These are phyloP conservation scores for Rhynchosporium graminicola DNA, from an alignment of 2,329 filamentous ascomycete species.

Conservation along the genomic window DNA sequence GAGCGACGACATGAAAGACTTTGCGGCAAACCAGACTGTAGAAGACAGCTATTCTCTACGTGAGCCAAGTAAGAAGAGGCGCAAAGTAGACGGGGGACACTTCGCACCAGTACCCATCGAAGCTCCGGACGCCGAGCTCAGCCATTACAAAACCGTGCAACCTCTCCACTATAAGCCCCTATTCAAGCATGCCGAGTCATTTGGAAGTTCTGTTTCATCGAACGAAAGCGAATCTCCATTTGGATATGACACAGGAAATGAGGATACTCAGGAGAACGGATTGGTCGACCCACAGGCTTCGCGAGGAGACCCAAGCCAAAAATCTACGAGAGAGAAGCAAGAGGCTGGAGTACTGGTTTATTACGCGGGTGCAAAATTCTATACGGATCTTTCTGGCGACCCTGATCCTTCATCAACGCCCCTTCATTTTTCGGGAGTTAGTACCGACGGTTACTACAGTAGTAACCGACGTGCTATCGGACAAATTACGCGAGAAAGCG, in stretches of 20 bases:
- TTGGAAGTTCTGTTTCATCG: conserved; percentile 47
- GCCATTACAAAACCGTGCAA: conserved; percentile 42
- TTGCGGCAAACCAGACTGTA: conserved; percentile 47
- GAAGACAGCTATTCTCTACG: conserved; percentile 32
- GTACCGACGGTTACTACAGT: conserved; percentile 42
- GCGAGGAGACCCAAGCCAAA: neutral
- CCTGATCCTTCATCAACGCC: conserved; percentile 50
- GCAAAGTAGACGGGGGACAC: conserved; percentile 30
- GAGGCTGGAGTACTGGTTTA: conserved; percentile 79
- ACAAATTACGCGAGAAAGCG: conserved; percentile 20
- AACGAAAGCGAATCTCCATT: conserved; percentile 49
- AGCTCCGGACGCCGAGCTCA: neutral
- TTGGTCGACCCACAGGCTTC: conserved; percentile 1
- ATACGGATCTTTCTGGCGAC: conserved; percentile 75
- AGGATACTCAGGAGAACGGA: neutral
- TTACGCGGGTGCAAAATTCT: conserved; percentile 78
- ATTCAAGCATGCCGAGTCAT: conserved; percentile 54
- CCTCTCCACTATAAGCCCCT: conserved; percentile 66
- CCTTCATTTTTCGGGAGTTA: conserved; percentile 52
- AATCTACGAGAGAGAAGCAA: neutral
- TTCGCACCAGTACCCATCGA: conserved; percentile 21
- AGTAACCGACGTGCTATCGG: conserved; percentile 27
- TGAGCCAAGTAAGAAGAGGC: conserved; percentile 31
- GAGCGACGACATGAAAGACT: conserved; percentile 60
- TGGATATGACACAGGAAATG: conserved; percentile 6